phyloP scores from a whole-genome alignment of 163 green algal genomes.

The Chlorella variabilis region DNA sequence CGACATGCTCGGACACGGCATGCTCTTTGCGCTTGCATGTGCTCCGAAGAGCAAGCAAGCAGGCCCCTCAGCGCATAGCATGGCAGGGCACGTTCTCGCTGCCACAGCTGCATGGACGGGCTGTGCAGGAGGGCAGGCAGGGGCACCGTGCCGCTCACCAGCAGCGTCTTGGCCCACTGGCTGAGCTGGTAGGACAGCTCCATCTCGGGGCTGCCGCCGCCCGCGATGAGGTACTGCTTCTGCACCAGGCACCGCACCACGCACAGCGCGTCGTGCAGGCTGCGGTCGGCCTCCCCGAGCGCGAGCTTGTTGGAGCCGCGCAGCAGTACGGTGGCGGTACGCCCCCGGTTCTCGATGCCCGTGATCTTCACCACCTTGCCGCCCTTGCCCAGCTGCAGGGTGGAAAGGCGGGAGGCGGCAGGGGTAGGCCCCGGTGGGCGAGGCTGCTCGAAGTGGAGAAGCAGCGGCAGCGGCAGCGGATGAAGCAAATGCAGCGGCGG shows the following conservation, averaged over 20 bases:
- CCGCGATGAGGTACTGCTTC: slow-evolving; percentile 94
- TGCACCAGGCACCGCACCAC: slow-evolving; percentile 94
- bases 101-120: not conserved
- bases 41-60: no score
- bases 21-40: no score
- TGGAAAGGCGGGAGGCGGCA: not conserved
- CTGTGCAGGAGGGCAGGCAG: not conserved
- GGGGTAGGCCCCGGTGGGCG: not conserved
- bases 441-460: no score
- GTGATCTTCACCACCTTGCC: slow-evolving; percentile 91
- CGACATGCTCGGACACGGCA: no score
- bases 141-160: slow-evolving; percentile 42
- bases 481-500: no score
- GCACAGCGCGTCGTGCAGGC: slow-evolving; percentile 95
- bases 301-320: slow-evolving; percentile 97
- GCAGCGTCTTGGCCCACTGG: slow-evolving; percentile 89
- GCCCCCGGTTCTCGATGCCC: slow-evolving; percentile 88
- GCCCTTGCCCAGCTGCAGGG: slow-evolving; percentile 62
- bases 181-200: slow-evolving; percentile 84
- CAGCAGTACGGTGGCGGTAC: slow-evolving; percentile 94
- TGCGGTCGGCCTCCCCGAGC: slow-evolving; percentile 95
- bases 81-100: no score
- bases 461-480: no score
- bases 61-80: no score
- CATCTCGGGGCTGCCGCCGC: slow-evolving; percentile 93